phyloP scores from a whole-genome alignment of 768 basidiomycete species.

The Mycena chlorophos region DNA sequence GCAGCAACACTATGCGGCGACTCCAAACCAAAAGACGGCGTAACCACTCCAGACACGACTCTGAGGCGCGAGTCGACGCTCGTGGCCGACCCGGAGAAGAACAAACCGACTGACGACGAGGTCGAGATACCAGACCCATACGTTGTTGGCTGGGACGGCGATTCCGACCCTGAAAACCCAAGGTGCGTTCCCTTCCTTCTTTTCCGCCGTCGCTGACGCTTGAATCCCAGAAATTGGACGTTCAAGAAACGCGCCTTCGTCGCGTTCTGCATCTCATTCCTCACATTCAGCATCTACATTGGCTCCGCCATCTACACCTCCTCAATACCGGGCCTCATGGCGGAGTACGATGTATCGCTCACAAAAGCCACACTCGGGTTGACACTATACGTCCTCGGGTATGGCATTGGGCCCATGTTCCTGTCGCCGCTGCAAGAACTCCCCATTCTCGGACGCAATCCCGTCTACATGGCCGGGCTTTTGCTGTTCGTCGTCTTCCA shows the following conservation, averaged over 20 bases:
- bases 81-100: conserved; percentile 24
- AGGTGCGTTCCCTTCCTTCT: conserved; percentile 16
- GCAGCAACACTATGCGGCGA: conserved; percentile 10
- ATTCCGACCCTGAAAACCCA: conserved; percentile 29
- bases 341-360: conserved; percentile 27
- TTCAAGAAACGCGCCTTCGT: conserved; percentile 27
- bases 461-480: conserved; percentile 32
- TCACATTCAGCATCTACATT: conserved; percentile 34
- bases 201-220: neutral
- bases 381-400: neutral
- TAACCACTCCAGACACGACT: neutral
- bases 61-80: conserved; percentile 13
- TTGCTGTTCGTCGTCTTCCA: conserved; percentile 32
- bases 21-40: neutral
- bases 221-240: conserved; percentile 30
- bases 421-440: conserved; percentile 23
- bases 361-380: conserved; percentile 27
- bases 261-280: conserved; percentile 30
- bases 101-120: conserved; percentile 7
- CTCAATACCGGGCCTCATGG: conserved; percentile 25
- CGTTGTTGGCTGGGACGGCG: conserved; percentile 29
- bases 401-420: conserved; percentile 7
- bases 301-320: conserved; percentile 34
- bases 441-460: conserved; percentile 31
- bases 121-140: conserved; percentile 18